Conservation (phyloP, 2,329 filamentous ascomycete genomes). For the Fusarium stilboides region DNA sequence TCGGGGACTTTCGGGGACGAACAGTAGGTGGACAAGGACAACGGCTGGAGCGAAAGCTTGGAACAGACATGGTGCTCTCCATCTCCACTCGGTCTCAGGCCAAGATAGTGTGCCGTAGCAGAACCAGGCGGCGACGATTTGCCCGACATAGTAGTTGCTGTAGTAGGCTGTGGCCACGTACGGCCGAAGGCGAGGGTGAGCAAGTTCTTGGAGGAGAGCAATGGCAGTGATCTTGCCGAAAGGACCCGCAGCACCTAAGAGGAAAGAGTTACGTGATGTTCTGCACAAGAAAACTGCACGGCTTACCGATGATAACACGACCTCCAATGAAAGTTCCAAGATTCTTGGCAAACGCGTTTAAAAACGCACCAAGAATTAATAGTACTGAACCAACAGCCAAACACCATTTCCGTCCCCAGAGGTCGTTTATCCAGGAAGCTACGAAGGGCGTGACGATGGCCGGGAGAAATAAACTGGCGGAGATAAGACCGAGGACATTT, state of each 20-base stretch:
- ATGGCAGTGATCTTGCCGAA: slow-evolving; percentile 34
- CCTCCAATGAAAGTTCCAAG: slow-evolving; percentile 26
- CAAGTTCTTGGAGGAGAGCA: slow-evolving; percentile 33
- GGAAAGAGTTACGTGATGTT: no score
- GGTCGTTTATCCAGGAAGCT: slow-evolving; percentile 29
- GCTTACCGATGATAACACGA: slow-evolving; percentile 27
- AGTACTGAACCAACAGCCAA: slow-evolving; percentile 19
- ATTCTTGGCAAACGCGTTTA: slow-evolving; percentile 33
- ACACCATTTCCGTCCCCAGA: slow-evolving; percentile 38
- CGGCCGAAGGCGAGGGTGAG: slow-evolving; percentile 34
- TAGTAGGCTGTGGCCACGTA: slow-evolving; percentile 35
- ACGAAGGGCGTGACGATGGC: slow-evolving; percentile 34
- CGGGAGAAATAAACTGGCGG: slow-evolving; percentile 33
- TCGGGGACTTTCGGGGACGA: slow-evolving; percentile 60
- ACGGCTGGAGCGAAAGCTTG: slow-evolving; percentile 35
- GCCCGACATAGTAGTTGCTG: slow-evolving; percentile 35
- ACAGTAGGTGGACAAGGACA: slow-evolving; percentile 31
- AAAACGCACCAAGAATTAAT: slow-evolving; percentile 26
- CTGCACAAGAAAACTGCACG: background rate
- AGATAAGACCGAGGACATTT: slow-evolving; percentile 27
- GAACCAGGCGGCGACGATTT: slow-evolving; percentile 36
- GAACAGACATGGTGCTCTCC: slow-evolving; percentile 36
- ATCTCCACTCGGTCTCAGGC: slow-evolving; percentile 29
- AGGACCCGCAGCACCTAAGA: slow-evolving; percentile 3
- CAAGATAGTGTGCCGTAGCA: slow-evolving; percentile 27